These are phyloP conservation scores for Zanthoxylum bungeanum DNA, from an alignment of 345 rosid species.

Conservation along the genomic window DNA sequence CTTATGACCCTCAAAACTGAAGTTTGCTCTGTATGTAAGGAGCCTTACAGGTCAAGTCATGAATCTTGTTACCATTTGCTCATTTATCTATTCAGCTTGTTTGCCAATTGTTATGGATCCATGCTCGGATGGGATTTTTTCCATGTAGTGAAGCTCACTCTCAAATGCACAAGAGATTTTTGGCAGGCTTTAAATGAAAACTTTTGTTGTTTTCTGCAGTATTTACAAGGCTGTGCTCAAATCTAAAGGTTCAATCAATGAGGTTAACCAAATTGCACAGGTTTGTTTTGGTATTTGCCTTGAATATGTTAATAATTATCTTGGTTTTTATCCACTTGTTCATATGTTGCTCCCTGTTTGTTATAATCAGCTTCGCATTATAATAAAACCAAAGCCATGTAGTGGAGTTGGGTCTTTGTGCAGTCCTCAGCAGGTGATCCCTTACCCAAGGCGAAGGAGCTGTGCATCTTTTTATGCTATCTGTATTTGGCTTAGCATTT, in stretches of 20 bases:
- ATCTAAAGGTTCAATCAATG: constrained; percentile 77
- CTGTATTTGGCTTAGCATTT: constrained; percentile 4
- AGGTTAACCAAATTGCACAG: constrained; percentile 96
- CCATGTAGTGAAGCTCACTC: background rate
- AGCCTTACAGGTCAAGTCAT: constrained; percentile 75
- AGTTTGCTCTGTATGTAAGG: constrained; percentile 80
- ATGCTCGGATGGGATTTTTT: background rate
- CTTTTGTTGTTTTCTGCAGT: constrained; percentile 43
- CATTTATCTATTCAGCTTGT: constrained; percentile 2
- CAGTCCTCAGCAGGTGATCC: constrained; percentile 82
- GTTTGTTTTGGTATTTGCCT: constrained; percentile 41
- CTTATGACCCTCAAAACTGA: constrained; percentile 82
- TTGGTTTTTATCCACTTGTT: constrained; percentile 10
- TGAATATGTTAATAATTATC: constrained; percentile 16
- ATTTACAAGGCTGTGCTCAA: constrained; percentile 79
- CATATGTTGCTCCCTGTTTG: constrained; percentile 23
- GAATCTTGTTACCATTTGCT: constrained; percentile 16
- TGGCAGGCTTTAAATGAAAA: background rate
- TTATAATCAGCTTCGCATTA: constrained; percentile 75
- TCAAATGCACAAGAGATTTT: background rate
- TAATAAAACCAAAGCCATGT: constrained; percentile 77
- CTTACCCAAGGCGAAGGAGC: constrained; percentile 18
- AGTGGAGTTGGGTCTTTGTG: constrained; percentile 75
- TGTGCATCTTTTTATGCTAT: constrained; percentile 14
- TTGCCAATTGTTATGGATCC: background rate